These are phyloP conservation scores for Yamadazyma sp. DNA, from an alignment of 1,139 yeast genomes.

Conservation along the genomic window DNA sequence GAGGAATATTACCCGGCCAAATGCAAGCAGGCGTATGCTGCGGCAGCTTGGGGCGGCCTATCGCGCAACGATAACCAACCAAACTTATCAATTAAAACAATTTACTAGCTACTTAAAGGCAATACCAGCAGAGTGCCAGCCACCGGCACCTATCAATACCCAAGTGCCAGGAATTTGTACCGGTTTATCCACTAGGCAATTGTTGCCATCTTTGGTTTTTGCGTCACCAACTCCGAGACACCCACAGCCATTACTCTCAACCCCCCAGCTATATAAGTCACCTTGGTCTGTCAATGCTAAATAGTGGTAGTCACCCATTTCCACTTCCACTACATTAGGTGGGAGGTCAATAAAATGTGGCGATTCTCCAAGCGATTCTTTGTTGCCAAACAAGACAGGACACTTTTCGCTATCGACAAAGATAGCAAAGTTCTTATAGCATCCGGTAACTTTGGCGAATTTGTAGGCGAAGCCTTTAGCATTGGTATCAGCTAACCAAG, in stretches of 20 bases:
- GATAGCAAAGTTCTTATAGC: constrained; percentile 50
- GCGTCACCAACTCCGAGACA: constrained; percentile 55
- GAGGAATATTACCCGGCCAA: constrained; percentile 2
- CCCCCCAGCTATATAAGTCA: constrained; percentile 67
- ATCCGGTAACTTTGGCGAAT: constrained; percentile 50
- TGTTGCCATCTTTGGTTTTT: constrained; percentile 32
- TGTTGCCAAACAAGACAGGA: constrained; percentile 45
- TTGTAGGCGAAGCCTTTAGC: constrained; percentile 16
- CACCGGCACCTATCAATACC: constrained; percentile 65
- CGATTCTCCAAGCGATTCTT: constrained; percentile 21
- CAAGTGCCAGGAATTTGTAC: constrained; percentile 43
- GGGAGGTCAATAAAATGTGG: constrained; percentile 22
- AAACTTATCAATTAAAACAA: not conserved
- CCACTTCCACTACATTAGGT: constrained; percentile 51
- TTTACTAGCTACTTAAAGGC: not conserved
- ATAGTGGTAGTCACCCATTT: constrained; percentile 74
- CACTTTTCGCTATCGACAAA: constrained; percentile 47
- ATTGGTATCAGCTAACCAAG: constrained; percentile 28
- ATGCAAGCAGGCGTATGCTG: not conserved
- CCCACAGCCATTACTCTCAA: constrained; percentile 63
- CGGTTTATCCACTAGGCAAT: constrained; percentile 44
- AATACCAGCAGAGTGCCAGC: constrained; percentile 74
- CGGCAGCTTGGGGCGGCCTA: not conserved
- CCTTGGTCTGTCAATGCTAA: constrained; percentile 65
- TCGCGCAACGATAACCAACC: too few species aligned